Base-by-base conservation (phyloP, 2,329 filamentous ascomycete species). In the Geosmithia putterillii region DNA sequence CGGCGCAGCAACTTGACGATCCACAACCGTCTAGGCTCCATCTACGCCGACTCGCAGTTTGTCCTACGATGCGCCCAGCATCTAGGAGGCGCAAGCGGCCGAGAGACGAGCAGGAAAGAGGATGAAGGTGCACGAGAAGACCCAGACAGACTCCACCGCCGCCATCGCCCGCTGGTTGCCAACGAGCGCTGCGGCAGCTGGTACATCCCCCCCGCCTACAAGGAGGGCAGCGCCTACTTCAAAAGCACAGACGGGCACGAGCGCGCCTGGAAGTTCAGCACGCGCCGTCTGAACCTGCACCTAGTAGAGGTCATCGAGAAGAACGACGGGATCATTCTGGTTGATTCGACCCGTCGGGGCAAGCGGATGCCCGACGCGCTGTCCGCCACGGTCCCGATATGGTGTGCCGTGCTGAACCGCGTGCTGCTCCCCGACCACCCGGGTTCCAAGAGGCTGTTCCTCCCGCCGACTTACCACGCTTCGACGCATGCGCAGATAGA, bases 171-270 rank as follows among this genome's bases (percentile, higher is more conserved):
- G 0, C 67, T 96, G 2, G 70, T 96, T 14, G 88, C 90, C 23
- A 98, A 98, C 57, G 89, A 96, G 67, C 76, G 92, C 46, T 96
- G 92, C 59, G 92, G 92, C 1, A 90, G 86, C 62, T 98, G 92
- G 92, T 96, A 96, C 59, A 83, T 96, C 21, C 64, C 69, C 28
- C 81, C 81, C 0, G 60, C 60, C 7, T 55, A 55, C 21, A 92
- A 90, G 61, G 64, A 58, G 1, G 84, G 76, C 25, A 88, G 84
- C 50, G 86, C 83, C 25, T 98, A 96, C 63, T 98, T 96, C 65
- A 98, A 98, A 70, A 94, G 86, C 63, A 98, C 92, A 2, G 92
- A 98, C 64, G 92, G 92, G 1, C 92, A 98, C 60, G 79, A 81
- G 42, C 81, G 86, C 8, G 81, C 94, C 55, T 98, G 92, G 92